Conservation (phyloP, 176 grass and related monocot genomes). For the Aegilops tauschii region DNA sequence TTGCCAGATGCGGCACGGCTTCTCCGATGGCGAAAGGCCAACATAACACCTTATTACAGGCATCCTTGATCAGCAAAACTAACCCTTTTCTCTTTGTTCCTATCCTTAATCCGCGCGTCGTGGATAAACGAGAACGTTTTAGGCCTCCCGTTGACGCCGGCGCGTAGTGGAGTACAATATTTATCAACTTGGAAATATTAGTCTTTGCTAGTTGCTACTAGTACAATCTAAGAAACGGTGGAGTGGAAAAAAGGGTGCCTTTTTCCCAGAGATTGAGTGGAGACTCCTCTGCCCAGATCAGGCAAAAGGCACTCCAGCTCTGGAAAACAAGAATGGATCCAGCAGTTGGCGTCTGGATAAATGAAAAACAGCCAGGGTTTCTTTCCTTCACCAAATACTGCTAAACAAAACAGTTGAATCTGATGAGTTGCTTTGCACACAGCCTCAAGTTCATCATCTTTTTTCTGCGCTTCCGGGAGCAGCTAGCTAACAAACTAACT, state of each 20-base stretch:
- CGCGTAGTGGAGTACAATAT: neutral
- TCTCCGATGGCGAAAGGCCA: constrained; percentile 26
- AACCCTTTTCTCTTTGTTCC: neutral
- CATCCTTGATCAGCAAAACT: constrained; percentile 16
- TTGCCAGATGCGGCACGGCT: constrained; percentile 7
- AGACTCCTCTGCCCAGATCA: constrained; percentile 1
- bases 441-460: neutral
- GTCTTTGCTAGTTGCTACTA: neutral
- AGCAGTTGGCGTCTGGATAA: neutral
- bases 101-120: neutral
- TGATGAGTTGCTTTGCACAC: neutral
- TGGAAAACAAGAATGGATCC: neutral
- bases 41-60: neutral
- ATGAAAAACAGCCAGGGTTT: neutral
- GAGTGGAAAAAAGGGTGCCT: neutral
- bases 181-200: neutral
- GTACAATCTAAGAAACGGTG: neutral
- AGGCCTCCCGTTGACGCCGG: neutral
- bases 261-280: neutral
- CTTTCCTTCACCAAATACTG: neutral
- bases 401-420: neutral
- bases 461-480: neutral
- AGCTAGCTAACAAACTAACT: neutral
- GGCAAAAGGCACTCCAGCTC: neutral
- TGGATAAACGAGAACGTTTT: constrained; percentile 3